phyloP scores from a whole-genome alignment of 345 rosid genomes.

The Zanthoxylum bungeanum region DNA sequence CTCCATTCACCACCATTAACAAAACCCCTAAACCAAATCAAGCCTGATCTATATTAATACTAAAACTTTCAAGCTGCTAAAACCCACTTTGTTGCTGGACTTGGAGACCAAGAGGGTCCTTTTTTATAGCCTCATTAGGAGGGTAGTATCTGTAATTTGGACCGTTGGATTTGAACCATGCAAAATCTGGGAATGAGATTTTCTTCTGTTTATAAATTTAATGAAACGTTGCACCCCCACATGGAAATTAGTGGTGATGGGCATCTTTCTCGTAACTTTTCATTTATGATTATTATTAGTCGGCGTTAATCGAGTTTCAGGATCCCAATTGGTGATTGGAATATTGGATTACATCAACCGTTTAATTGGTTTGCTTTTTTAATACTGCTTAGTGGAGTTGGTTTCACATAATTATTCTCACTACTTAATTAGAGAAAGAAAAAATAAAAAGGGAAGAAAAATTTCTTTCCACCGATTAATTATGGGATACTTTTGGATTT shows the following conservation, averaged over 20 bases:
- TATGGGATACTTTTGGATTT: background rate
- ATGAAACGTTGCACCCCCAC: conserved; percentile 3
- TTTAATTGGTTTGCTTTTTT: conserved; percentile 1
- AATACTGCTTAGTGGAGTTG: conserved; percentile 2
- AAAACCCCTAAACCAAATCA: background rate
- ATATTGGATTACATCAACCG: background rate
- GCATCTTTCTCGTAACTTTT: too few species aligned
- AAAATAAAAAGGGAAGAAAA: background rate
- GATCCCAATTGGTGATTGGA: background rate
- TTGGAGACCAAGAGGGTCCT: background rate
- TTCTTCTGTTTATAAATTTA: conserved; percentile 13
- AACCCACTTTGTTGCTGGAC: background rate
- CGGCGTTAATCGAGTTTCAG: background rate
- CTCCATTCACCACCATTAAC: conserved; percentile 26
- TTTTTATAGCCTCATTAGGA: conserved; percentile 27
- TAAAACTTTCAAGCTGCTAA: too few species aligned
- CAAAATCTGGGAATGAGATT: conserved; percentile 9
- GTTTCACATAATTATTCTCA: conserved; percentile 2
- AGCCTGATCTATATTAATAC: too few species aligned
- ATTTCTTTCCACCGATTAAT: conserved; percentile 3
- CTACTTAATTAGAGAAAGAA: too few species aligned
- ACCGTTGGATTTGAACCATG: conserved; percentile 5
- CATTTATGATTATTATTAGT: too few species aligned
- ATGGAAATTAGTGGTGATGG: conserved; percentile 11
- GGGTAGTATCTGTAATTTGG: conserved; percentile 9